These are phyloP conservation scores for Eutypella sp. DNA, from an alignment of 2,329 filamentous ascomycete species.

Conservation along the genomic window DNA sequence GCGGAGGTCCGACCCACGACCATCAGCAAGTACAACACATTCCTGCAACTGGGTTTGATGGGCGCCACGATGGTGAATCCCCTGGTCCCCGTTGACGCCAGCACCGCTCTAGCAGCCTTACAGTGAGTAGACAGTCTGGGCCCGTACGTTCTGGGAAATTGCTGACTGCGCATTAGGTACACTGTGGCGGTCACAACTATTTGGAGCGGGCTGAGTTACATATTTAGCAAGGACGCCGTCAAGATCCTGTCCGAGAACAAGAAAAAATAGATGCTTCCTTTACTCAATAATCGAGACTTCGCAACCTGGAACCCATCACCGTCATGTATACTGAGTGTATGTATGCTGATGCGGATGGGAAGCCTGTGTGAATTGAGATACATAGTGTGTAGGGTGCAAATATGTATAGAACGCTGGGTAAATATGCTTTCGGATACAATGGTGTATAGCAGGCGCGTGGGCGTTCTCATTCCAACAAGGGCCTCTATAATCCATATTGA, in stretches of 20 bases:
- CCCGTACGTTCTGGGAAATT: slow-evolving; percentile 4
- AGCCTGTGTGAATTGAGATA: no score
- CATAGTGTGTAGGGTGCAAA: no score
- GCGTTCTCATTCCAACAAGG: no score
- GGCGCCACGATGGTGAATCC: slow-evolving; percentile 79
- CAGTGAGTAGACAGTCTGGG: slow-evolving; percentile 47
- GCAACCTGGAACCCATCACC: not conserved
- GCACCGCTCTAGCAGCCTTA: slow-evolving; percentile 51
- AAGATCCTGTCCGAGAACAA: slow-evolving; percentile 61
- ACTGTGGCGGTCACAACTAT: slow-evolving; percentile 83
- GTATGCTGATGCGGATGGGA: no score
- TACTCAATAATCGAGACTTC: no score
- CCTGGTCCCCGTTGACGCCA: slow-evolving; percentile 57
- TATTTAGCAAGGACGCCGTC: slow-evolving; percentile 86
- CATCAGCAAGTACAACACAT: slow-evolving; percentile 90
- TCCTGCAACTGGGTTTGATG: slow-evolving; percentile 81
- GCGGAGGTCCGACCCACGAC: slow-evolving; percentile 79
- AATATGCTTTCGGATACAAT: no score
- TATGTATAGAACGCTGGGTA: no score
- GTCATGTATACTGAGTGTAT: not conserved
- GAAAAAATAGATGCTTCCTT: slow-evolving; percentile 9
- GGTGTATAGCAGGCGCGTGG: no score
- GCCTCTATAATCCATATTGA: no score
- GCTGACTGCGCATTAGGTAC: slow-evolving; percentile 52
- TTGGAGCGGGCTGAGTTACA: slow-evolving; percentile 91